Percentiles rank a stretch among this genome's conserved stretches.
These are phyloP conservation scores for Talaromyces verruculosus DNA, from an alignment of 2,329 filamentous ascomycete genomes.

Conservation along the genomic window DNA sequence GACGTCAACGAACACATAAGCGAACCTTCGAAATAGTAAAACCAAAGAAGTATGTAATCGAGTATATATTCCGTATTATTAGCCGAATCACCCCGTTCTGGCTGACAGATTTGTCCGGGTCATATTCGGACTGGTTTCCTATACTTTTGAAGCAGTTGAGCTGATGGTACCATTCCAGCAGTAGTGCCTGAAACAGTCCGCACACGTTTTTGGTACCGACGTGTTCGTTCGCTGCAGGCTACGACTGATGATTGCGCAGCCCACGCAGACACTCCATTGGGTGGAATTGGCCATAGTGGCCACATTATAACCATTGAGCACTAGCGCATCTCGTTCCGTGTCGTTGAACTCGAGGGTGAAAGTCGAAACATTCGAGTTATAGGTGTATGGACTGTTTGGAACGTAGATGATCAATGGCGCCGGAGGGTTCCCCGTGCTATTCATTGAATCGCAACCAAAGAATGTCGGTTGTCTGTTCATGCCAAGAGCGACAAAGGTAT, in stretches of 20 bases:
- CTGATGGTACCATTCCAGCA: slow-evolving; percentile 85
- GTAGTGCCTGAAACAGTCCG: slow-evolving; percentile 73
- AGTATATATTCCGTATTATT: too few relatives aligned
- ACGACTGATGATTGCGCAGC: slow-evolving; percentile 78
- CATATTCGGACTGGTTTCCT: too few relatives aligned
- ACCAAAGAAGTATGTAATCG: too few relatives aligned
- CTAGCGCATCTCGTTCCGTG: slow-evolving; percentile 71
- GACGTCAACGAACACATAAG: too few relatives aligned
- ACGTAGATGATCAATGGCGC: slow-evolving; percentile 79
- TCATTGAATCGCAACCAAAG: slow-evolving; percentile 71
- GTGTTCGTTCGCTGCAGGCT: slow-evolving; percentile 71
- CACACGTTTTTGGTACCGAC: slow-evolving; percentile 68
- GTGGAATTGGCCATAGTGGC: slow-evolving; percentile 82
- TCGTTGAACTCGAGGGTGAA: slow-evolving; percentile 66
- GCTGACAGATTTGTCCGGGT: too few relatives aligned
- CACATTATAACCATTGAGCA: slow-evolving; percentile 83
- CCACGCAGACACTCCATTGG: slow-evolving; percentile 79
- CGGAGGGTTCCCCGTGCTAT: slow-evolving; percentile 53
- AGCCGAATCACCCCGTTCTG: too few relatives aligned
- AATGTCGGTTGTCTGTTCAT: slow-evolving; percentile 73
- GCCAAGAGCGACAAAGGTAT: slow-evolving; percentile 75
- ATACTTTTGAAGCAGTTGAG: slow-evolving; percentile 28
- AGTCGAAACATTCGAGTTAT: slow-evolving; percentile 75
- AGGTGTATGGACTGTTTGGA: slow-evolving; percentile 78
- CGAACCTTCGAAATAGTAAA: too few relatives aligned